These are phyloP conservation scores for Pichia membranifaciens DNA, from an alignment of 805 yeast species.

Conservation along the genomic window DNA sequence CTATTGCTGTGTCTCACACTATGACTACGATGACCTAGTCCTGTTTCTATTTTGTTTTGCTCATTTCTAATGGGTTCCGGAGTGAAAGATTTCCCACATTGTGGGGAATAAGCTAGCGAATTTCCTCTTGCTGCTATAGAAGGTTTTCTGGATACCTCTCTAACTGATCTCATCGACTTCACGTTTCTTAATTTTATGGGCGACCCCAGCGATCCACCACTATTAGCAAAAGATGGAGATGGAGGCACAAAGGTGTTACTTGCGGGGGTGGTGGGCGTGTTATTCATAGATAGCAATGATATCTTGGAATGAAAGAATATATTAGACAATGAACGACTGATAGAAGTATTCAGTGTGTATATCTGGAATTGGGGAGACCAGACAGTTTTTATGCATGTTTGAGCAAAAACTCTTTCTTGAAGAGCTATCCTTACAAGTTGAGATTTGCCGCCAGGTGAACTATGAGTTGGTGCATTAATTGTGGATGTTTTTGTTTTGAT, in stretches of 20 bases:
- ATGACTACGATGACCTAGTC: background rate
- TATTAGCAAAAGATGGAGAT: conserved; percentile 10
- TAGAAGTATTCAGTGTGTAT: conserved; percentile 8
- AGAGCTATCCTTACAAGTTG: conserved; percentile 9
- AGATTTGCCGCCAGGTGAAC: background rate
- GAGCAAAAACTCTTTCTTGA: conserved; percentile 15
- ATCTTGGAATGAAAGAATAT: conserved; percentile 7
- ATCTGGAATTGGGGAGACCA: conserved; percentile 14
- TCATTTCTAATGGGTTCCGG: no score
- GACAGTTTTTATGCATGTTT: conserved; percentile 11
- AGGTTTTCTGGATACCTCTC: background rate
- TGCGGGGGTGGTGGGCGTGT: background rate
- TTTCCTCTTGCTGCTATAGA: no score
- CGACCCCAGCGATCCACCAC: conserved; percentile 3
- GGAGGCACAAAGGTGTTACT: conserved; percentile 10
- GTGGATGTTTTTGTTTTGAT: background rate
- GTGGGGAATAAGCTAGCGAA: no score
- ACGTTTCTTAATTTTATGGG: conserved; percentile 10
- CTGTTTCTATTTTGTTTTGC: no score
- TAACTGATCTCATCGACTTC: conserved; percentile 5
- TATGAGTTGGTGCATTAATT: background rate
- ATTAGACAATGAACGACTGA: conserved; percentile 12
- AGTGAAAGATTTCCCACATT: no score
- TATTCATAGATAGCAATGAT: conserved; percentile 5
- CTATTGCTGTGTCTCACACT: conserved; percentile 2